Base-by-base conservation (phyloP, 1,284 basidiomycete genomes). In the Sutorius eximius region DNA sequence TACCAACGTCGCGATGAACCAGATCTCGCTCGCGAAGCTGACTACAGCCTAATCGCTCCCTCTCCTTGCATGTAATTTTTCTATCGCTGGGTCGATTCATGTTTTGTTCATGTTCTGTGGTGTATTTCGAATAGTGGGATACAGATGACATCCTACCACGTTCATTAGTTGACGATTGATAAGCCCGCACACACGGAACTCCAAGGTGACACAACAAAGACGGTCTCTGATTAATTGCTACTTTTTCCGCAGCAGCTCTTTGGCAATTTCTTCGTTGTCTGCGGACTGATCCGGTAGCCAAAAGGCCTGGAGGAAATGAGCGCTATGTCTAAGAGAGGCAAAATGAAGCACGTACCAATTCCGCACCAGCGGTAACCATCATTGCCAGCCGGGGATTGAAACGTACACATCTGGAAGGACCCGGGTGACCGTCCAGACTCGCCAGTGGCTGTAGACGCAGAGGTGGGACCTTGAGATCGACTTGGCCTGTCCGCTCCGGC, bases 331-430 rank as follows among this genome's bases (percentile, higher is more conserved):
- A 18, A 18, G 24, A 36, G n/a, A 16, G 30, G 32, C 32, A 16
- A 45, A 15, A 44, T 47, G 40, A 45, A 50, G 49, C 27, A 79
- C 89, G 61, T 64, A 95, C 93, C 73, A 96, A 69, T 68, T 95
- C 92, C 53, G 85, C 79, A 5, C 93, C 94, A 12, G 90, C 95
- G 1, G 86, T 86, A 49, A 84, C 89, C 77, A 97, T 79, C 91
- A 97, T 95, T n/a, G 86, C 86, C 56, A 84, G 79, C 52, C 91
- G 82, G 8, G 94, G 93, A 66, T 95, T 97, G 71, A 95, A 95
- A 61, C 80, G 82, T 3, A 96, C 90, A 58, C 91, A 92, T 66
- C 95, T 77, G 30, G 87, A 82, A 24, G 91, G 89, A n/a, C 85
- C 85, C 8, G 88, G 83, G 69, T 95, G 89, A 0, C 87, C 89